Conservation (phyloP, 2,329 filamentous ascomycete genomes). For the Chrysosporium queenslandicum region DNA sequence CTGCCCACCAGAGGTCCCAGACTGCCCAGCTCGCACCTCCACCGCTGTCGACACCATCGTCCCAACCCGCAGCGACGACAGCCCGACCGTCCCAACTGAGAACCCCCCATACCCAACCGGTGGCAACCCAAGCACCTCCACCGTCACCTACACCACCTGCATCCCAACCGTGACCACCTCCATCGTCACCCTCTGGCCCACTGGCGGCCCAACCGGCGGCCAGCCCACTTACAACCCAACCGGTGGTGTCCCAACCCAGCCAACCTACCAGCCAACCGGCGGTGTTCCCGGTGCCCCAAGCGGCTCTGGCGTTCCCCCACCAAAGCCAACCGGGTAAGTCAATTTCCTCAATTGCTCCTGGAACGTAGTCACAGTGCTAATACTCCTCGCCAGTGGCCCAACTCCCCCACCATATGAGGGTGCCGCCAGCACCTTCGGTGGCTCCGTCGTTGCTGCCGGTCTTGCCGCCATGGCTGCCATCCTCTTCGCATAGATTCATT, state of each 20-base stretch:
- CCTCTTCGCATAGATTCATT: slow-evolving; percentile 25
- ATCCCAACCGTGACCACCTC: slow-evolving; percentile 21
- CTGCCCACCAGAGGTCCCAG: slow-evolving; percentile 45
- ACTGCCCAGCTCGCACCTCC: slow-evolving; percentile 11
- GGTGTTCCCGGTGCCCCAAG: slow-evolving; percentile 11
- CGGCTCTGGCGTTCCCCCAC: slow-evolving; percentile 9
- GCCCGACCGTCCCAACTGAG: slow-evolving; percentile 9
- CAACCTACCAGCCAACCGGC: slow-evolving; percentile 12
- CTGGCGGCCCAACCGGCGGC: slow-evolving; percentile 14
- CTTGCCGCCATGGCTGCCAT: slow-evolving; percentile 24
- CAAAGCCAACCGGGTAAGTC: slow-evolving; percentile 5
- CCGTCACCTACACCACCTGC: slow-evolving; percentile 47
- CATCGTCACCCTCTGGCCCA: slow-evolving; percentile 15
- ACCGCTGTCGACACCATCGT: slow-evolving; percentile 5
- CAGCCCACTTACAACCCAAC: slow-evolving; percentile 8
- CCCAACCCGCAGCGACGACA: slow-evolving; percentile 8
- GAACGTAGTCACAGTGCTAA: no score
- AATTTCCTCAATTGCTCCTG: no score
- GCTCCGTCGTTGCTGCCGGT: slow-evolving; percentile 24
- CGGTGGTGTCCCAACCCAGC: slow-evolving; percentile 11
- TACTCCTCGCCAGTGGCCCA: no score
- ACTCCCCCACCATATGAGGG: slow-evolving; percentile 22
- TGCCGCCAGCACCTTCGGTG: slow-evolving; percentile 24
- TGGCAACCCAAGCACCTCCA: slow-evolving; percentile 15
- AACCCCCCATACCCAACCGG: slow-evolving; percentile 12